Base-by-base conservation (phyloP, 2,329 filamentous ascomycete species). In the Emergomyces pasteurianus region DNA sequence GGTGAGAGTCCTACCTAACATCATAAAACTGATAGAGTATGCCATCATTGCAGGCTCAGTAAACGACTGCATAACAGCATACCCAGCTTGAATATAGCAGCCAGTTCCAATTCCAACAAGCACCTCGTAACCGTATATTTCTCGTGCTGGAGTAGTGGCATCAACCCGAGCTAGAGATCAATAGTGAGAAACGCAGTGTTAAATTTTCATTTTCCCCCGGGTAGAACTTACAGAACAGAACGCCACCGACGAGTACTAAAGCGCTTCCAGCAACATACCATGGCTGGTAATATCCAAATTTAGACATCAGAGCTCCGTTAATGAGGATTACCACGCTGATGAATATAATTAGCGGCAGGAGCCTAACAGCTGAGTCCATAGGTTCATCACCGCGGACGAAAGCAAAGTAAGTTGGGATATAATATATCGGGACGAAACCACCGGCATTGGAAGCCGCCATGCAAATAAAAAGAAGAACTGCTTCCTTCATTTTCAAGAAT, bases 371-470 rank as follows among this genome's bases (percentile, higher is more conserved):
- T 2, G 71, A 64, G 47, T 59, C 49, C 1, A 72, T 36, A 1
- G 68, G 70, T 0, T 65, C 68, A 46, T 79, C 78, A 6, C 76
- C 76, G 3, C 71, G 73, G 0, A 74, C 74, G 65, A 83, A 83
- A 60, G 80, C 77, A 67, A 83, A 83, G 70, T 76, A 82, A 0
- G 83, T 70, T 0, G 82, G 81, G 7, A 80, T 77, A 68, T 80
- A 83, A 70, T 83, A 84, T 8, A 80, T 71, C 0, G 72, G 71
- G 57, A 58, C 57, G 47, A 78, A 71, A 52, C 75, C 75, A 36
- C 73, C 66, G 10, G 69, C 68, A 1, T 72, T 70, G 7, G 70
- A 72, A 18, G 49, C 49, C 0, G 71, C 72, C 1, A 74, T 77
- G 10, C 71, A 70, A 34, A 77, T 67, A 63, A 77, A 80, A 1